A percentile compares a stretch with the other conserved stretches of the same genome.
Conservation (phyloP, 2,329 filamentous ascomycete species). For the Alternaria sp. region DNA sequence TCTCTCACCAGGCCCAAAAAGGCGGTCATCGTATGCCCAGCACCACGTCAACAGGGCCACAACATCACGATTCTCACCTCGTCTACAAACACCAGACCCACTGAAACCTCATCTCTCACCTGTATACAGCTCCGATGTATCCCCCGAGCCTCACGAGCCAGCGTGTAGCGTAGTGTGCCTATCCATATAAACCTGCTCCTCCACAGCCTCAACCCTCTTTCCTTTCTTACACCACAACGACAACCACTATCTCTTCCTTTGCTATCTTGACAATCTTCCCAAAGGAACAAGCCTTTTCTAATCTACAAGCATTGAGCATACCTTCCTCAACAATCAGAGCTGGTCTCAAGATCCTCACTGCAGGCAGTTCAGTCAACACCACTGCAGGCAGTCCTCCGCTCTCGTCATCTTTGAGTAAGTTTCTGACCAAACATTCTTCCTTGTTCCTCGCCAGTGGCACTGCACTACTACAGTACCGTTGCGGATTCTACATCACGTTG, state of each 20-base stretch:
- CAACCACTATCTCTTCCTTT: constrained; percentile 10
- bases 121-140: not conserved
- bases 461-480: not conserved
- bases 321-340: constrained; percentile 20
- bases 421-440: not conserved
- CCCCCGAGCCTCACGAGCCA: constrained; percentile 3
- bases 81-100: not conserved
- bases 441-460: constrained; percentile 6
- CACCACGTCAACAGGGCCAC: not conserved
- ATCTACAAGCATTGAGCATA: constrained; percentile 5
- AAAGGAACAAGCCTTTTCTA: constrained; percentile 3
- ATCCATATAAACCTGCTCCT: constrained; percentile 27
- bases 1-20: constrained; percentile 9
- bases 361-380: constrained; percentile 26
- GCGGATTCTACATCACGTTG: constrained; percentile 14
- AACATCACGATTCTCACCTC: not conserved
- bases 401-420: constrained; percentile 28
- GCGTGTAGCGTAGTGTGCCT: not conserved
- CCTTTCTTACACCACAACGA: constrained; percentile 28
- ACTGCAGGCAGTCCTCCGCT: constrained; percentile 27
- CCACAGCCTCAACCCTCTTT: constrained; percentile 15
- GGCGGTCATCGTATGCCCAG: not conserved
- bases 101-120: constrained; percentile 17
- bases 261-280: not conserved
- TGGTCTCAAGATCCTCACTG: constrained; percentile 23